phyloP scores from a whole-genome alignment of 2,329 filamentous ascomycete genomes.

The Tolypocladium tropicale region DNA sequence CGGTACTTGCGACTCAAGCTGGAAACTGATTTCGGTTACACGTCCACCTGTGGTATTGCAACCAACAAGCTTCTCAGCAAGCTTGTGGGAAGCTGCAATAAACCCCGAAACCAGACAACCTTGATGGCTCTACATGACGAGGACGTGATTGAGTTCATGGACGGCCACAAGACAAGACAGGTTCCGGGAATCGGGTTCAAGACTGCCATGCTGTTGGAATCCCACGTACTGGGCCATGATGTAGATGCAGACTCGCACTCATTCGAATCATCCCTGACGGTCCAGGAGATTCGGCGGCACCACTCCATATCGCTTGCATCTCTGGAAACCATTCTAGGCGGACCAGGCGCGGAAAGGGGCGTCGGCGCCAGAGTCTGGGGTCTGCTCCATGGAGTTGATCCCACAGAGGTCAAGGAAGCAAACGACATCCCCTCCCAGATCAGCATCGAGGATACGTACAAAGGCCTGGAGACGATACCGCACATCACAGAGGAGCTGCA shows the following conservation, averaged over 20 bases:
- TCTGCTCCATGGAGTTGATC: conserved; percentile 72
- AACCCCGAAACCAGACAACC: conserved; percentile 81
- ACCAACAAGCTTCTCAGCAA: conserved; percentile 84
- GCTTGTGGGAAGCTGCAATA: conserved; percentile 72
- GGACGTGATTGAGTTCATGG: conserved; percentile 59
- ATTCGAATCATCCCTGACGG: conserved; percentile 42
- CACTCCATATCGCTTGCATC: conserved; percentile 51
- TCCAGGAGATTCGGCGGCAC: conserved; percentile 52
- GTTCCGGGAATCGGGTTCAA: conserved; percentile 82
- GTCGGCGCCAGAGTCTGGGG: conserved; percentile 66
- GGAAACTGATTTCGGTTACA: conserved; percentile 71
- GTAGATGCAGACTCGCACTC: conserved; percentile 22
- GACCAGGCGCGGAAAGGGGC: conserved; percentile 59
- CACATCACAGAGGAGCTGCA: conserved; percentile 58
- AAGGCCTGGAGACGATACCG: conserved; percentile 52
- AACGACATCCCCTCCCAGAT: conserved; percentile 73
- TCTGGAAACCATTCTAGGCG: conserved; percentile 60
- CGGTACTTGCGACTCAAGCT: conserved; percentile 61
- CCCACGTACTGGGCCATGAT: conserved; percentile 35
- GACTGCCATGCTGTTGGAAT: conserved; percentile 36
- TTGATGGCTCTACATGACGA: conserved; percentile 55
- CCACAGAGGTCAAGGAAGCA: conserved; percentile 60
- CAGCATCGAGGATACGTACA: conserved; percentile 89
- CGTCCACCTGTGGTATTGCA: conserved; percentile 76
- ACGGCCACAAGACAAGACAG: conserved; percentile 63